These are phyloP conservation scores for Syzygium oleosum DNA, from an alignment of 345 rosid genomes.

Conservation along the genomic window DNA sequence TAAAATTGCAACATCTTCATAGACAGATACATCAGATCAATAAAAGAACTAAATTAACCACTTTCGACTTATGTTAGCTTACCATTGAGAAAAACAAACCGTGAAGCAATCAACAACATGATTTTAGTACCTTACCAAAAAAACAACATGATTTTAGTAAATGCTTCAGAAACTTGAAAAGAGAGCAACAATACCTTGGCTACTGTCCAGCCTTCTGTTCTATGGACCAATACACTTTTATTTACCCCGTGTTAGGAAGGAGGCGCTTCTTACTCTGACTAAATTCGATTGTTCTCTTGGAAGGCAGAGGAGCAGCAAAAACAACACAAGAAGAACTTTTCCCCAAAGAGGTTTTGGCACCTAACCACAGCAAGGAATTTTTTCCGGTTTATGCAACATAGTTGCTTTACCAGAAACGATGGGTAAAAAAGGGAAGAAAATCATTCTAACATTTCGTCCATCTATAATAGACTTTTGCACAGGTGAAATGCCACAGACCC, in stretches of 20 bases:
- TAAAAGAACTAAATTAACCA: neutral
- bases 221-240: neutral
- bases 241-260: neutral
- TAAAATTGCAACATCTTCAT: neutral
- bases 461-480: neutral
- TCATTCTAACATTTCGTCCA: neutral
- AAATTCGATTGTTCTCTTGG: neutral
- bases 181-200: neutral
- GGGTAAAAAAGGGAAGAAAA: neutral
- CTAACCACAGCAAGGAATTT: neutral
- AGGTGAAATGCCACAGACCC: neutral
- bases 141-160: neutral
- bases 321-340: neutral
- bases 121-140: too few species aligned
- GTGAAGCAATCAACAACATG: neutral
- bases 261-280: neutral
- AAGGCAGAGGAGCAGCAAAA: neutral
- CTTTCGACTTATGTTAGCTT: neutral
- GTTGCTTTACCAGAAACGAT: neutral
- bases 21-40: neutral
- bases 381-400: neutral
- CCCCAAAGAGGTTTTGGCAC: neutral
- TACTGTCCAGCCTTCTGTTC: neutral
- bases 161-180: neutral
- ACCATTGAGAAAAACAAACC: neutral